Conservation (phyloP, 257 asterid species). For the Solanum bulbocastanum region DNA sequence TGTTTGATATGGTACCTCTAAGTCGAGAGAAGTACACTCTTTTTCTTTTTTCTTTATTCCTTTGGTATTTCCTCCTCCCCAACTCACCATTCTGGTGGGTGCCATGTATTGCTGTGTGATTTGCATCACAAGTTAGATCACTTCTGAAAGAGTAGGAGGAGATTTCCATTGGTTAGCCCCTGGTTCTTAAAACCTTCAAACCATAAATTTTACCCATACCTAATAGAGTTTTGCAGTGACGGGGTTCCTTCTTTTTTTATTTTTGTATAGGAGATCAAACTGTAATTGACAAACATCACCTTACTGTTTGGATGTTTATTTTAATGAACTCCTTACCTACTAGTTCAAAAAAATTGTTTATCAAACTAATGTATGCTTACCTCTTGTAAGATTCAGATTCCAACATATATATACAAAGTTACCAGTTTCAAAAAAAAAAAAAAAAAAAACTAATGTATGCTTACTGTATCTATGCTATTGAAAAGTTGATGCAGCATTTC, state of each 20-base stretch:
- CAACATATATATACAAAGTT: not conserved
- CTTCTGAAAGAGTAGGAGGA: not conserved
- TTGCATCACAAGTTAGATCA: not conserved
- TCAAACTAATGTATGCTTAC: not conserved
- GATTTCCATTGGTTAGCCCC: not conserved
- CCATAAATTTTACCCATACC: not conserved
- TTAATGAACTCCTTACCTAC: not conserved
- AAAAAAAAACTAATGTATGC: not conserved
- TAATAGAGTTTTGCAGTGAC: not conserved
- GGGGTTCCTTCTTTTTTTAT: not conserved
- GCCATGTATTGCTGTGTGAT: not conserved
- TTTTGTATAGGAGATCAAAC: not conserved
- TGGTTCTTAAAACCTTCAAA: not conserved
- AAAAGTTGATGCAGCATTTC: not conserved
- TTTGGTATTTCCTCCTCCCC: not conserved
- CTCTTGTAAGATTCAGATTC: not conserved
- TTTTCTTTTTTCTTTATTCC: slow-evolving; percentile 17
- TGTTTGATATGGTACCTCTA: slow-evolving; percentile 19
- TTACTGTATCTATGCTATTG: not conserved
- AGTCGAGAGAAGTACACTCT: not conserved
- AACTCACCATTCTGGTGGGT: not conserved
- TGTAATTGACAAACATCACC: not conserved
- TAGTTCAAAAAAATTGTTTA: not conserved
- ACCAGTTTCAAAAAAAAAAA: no score
- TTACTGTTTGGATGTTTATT: not conserved